Base-by-base conservation (phyloP, 768 basidiomycete genomes). In the Boletus pseudo-olivaceus region DNA sequence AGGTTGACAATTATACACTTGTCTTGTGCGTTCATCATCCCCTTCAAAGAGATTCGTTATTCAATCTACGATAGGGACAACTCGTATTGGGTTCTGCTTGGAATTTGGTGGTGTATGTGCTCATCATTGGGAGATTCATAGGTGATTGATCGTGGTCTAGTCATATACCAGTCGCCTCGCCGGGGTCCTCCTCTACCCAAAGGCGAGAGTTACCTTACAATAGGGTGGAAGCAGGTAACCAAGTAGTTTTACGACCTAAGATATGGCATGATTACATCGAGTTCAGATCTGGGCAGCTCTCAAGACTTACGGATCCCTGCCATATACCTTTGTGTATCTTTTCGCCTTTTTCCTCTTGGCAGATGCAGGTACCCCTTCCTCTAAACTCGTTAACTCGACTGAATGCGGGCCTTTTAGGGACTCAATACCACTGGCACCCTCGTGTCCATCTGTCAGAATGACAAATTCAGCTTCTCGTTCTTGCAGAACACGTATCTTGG, bases 81-180 rank as follows among this genome's bases (percentile, higher is more conserved):
- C 53, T 77, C 74, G 0, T 90, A 90, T 58, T 87, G 87, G 90
- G 87, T 94, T 11, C 43, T 93, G 1, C 75, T 78, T 9, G 91
- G 90, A 8, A 83, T 92, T 46, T 93, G 92, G 84, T 95, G 92
- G 92, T 91, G 89, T 90, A 71, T 45, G 86, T 71, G 1, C 37
- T 35, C 26, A 12, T 20, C 15, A 5, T 34, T 8, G 8, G 30
- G 12, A 19, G 12, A 20, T 47, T 33, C 8, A 11, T 1, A 26
- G 0, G 26, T 26, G 33, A 29, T 34, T 55, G 47, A 47, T 20
- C 2, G 1, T 14, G 42, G 1, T 40, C 19, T 49, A 91, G 90
- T 93, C 60, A 80, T 93, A 47, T 92, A 83, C 67, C 92, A 94
- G 66, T 81, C 89, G 63, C 88, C 85, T n/a, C 83, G 92, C 9